Percentiles rank a stretch among this genome's conserved stretches.
Evolutionary conservation across 148 eudicot genomes (phyloP).

Genomic region (Spergularia marina): DNA sequence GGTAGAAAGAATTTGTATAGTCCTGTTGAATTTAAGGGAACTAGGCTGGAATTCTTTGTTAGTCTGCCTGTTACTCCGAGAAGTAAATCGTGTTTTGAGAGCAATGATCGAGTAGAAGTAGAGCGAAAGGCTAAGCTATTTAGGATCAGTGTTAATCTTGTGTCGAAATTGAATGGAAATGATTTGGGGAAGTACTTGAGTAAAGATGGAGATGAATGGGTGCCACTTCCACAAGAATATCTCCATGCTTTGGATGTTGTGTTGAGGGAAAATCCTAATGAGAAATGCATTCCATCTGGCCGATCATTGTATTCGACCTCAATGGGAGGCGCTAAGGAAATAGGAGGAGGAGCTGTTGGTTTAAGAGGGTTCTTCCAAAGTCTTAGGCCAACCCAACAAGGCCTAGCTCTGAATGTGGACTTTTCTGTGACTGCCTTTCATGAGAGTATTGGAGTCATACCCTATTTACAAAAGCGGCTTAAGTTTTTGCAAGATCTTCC

Average conservation of each 20-base stretch:
- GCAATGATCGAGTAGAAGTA: conserved; percentile 16
- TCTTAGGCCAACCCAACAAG: conserved; percentile 91
- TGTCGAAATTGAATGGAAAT: conserved; percentile 70
- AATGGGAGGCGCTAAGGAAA: conserved; percentile 73
- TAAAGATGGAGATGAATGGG: conserved; percentile 48
- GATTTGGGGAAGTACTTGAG: conserved; percentile 54
- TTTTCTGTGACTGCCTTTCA: conserved; percentile 91
- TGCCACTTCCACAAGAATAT: conserved; percentile 80
- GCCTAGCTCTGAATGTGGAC: conserved; percentile 85
- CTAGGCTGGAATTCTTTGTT: conserved; percentile 67
- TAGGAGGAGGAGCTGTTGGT: conserved; percentile 88
- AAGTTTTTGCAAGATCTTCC: conserved; percentile 57
- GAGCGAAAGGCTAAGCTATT: conserved; percentile 43
- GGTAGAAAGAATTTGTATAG: conserved; percentile 82
- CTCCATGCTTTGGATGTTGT: conserved; percentile 93
- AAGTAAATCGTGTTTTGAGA: conserved; percentile 22
- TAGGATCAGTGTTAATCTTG: conserved; percentile 66
- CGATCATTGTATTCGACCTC: conserved; percentile 70
- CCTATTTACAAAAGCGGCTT: conserved; percentile 66
- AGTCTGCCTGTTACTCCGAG: conserved; percentile 50
- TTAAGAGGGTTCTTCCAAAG: conserved; percentile 88
- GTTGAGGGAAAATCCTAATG: conserved; percentile 64
- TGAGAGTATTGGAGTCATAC: conserved; percentile 75
- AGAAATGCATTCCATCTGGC: conserved; percentile 60
- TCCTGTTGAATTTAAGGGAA: conserved; percentile 61